A percentile compares a stretch with the other conserved stretches of the same genome.
Evolutionary conservation across 106 monocot genomes (phyloP).

Genomic region (Agapanthus africanus): DNA sequence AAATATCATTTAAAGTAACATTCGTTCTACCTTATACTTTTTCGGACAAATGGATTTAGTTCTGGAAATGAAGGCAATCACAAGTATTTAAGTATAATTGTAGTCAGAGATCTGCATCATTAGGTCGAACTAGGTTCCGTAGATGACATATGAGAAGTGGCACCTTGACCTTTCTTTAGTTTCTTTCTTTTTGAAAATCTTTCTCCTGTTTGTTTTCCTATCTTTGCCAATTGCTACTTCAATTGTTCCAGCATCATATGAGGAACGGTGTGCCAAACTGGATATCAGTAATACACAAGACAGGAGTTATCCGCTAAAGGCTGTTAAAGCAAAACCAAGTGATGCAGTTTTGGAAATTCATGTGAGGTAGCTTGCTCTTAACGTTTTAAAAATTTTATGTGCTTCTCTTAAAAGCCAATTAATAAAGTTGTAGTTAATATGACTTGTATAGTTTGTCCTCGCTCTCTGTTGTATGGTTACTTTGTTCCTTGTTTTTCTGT

Average conservation of each 20-base stretch:
- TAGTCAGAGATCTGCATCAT: not conserved
- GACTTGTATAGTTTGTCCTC: too few relatives aligned
- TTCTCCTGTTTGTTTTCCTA: not conserved
- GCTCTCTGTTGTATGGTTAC: too few relatives aligned
- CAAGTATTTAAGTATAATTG: not conserved
- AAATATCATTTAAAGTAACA: not conserved
- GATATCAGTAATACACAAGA: too few relatives aligned
- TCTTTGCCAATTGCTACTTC: not conserved
- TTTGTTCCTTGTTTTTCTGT: too few relatives aligned
- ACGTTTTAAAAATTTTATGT: too few relatives aligned
- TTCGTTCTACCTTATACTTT: not conserved
- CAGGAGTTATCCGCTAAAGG: too few relatives aligned
- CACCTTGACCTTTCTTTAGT: not conserved
- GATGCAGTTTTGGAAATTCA: too few relatives aligned
- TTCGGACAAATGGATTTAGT: not conserved
- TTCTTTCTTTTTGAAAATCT: not conserved
- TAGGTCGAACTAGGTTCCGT: not conserved
- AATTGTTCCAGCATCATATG: slow-evolving; percentile 57
- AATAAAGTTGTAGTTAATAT: too few relatives aligned
- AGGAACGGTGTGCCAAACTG: slow-evolving; percentile 53
- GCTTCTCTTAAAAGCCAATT: too few relatives aligned
- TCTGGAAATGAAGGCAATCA: too few relatives aligned
- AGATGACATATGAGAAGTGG: not conserved
- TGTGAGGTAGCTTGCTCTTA: too few relatives aligned
- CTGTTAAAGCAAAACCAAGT: too few relatives aligned